phyloP scores from a whole-genome alignment of 306 rosid species.

The Dryas drummondii region DNA sequence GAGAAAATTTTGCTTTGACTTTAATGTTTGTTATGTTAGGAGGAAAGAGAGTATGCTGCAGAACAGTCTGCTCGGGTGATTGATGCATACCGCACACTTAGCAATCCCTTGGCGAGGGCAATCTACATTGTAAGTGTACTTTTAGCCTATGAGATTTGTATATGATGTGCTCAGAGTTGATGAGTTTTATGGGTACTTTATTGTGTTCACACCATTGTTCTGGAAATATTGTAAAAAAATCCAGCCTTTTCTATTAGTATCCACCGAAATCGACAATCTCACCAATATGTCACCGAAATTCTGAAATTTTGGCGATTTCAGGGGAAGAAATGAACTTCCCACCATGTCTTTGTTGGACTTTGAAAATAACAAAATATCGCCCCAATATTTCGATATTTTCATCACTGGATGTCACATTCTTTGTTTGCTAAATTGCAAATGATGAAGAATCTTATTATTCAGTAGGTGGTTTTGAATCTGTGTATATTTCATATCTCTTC shows the following conservation, averaged over 20 bases:
- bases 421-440: neutral
- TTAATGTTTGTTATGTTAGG: slow-evolving; percentile 37
- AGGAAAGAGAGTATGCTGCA: slow-evolving; percentile 85
- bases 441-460: neutral
- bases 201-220: neutral
- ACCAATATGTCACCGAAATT: no score
- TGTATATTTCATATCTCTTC: neutral
- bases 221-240: neutral
- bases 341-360: no score
- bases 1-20: neutral
- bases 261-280: no score
- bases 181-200: neutral
- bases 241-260: no score
- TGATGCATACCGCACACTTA: slow-evolving; percentile 80
- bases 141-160: neutral
- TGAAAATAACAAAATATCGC: no score
- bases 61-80: slow-evolving; percentile 91
- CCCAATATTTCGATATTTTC: neutral
- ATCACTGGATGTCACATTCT: neutral
- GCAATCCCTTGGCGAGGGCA: slow-evolving; percentile 75
- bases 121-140: slow-evolving; percentile 67
- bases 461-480: neutral
- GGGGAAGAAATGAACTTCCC: no score
- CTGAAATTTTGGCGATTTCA: no score
- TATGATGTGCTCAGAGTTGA: neutral